A percentile compares a stretch with the other conserved stretches of the same genome.
phyloP scores from a whole-genome alignment of 768 basidiomycete species.

The Rhizopogon vulgaris region DNA sequence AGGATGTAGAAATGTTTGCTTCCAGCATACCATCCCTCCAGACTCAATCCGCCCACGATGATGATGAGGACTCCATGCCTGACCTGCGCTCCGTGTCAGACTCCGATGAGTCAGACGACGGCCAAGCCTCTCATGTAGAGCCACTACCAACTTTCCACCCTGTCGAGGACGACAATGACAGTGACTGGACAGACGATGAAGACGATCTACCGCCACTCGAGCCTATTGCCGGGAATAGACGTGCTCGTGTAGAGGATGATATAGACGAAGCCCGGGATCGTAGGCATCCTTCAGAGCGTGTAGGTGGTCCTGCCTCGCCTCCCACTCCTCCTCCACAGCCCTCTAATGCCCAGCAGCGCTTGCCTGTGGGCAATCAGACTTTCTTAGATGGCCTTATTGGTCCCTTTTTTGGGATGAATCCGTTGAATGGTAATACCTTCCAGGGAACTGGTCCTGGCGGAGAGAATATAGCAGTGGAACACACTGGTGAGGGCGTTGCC shows the following conservation, averaged over 20 bases:
- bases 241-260: conserved; percentile 57
- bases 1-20: conserved; percentile 5
- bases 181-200: conserved; percentile 23
- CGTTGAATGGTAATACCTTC: conserved; percentile 3
- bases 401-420: conserved; percentile 19
- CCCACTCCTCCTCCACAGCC: conserved; percentile 18
- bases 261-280: conserved; percentile 55
- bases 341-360: conserved; percentile 15
- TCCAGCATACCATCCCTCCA: not conserved
- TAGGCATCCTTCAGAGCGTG: conserved; percentile 60
- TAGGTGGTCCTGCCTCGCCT: conserved; percentile 23
- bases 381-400: conserved; percentile 15
- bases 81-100: conserved; percentile 33
- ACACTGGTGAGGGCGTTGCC: conserved; percentile 22
- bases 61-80: conserved; percentile 37
- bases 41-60: conserved; percentile 10
- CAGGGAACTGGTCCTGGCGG: conserved; percentile 1
- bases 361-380: conserved; percentile 2
- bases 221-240: conserved; percentile 33
- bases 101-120: conserved; percentile 28
- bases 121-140: conserved; percentile 25
- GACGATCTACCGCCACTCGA: conserved; percentile 26
- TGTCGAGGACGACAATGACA: conserved; percentile 26
- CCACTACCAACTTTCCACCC: conserved; percentile 18
- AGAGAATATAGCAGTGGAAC: conserved; percentile 17